Base-by-base conservation (phyloP, 163 green algal genomes). In the Chlorella variabilis region DNA sequence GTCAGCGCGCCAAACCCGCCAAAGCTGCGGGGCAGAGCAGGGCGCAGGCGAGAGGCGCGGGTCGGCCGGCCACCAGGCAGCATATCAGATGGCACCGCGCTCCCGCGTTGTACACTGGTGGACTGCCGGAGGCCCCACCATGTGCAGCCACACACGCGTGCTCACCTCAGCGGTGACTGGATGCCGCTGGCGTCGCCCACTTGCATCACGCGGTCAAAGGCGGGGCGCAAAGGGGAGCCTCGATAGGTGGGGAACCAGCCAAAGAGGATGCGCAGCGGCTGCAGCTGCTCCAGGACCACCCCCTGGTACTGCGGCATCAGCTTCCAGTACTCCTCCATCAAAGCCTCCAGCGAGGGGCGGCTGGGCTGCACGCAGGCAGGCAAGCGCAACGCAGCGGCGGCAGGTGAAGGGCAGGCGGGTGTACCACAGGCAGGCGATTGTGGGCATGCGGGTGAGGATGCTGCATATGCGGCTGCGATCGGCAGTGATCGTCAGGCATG, bases 261-360 rank as follows among this genome's bases (percentile, higher is more conserved):
- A 89, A 97, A 98, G 41, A 98, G 87, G 36, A 96, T 79, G 7
- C 95, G 89, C 82, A 93, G 86, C 38, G 96, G 85, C 36, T 88
- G 25, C 31, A 86, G 27, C 23, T 90, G 71, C 31, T 94, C 81
- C 48, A 96, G 83, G 25, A 62, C 8, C 34, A 96, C 85, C 56
- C 78, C 86, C 86, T 97, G 90, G 83, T 98, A 98, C 51, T 85
- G 48, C 3, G 94, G 94, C 95, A 98, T 96, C 17, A 93, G 83
- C 0, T 71, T 48, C 93, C 95, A 98, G 89, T 98, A 98, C 62
- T 96, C 90, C n/a, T 98, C 95, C 61, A 98, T 86, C 80, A 98
- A 73, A 17, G 87, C 51, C 36, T 91, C 83, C 27, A 98, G 85
- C 31, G 88, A 92, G 1, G 92, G 94, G 11, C 94, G 88, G 25